Evolutionary conservation across 495 filamentous ascomycete genomes (phyloP).

Genomic region (Penicillium lividum): DNA sequence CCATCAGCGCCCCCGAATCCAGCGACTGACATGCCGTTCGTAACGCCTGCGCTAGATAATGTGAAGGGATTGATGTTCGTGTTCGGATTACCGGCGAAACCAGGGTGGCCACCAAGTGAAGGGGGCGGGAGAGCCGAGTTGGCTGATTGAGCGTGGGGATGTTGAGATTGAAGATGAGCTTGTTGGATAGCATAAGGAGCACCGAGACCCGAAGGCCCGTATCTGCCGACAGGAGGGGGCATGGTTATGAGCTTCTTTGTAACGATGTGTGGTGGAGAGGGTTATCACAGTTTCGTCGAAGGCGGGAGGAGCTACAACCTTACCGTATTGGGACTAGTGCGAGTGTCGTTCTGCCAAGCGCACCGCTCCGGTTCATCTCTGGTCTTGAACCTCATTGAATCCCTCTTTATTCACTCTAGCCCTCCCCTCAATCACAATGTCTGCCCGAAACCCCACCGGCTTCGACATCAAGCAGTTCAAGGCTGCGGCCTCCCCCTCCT

Average conservation of each 20-base stretch:
- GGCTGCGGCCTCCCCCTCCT: slow-evolving; percentile 61
- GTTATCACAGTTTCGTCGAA: slow-evolving; percentile 20
- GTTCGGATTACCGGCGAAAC: slow-evolving; percentile 62
- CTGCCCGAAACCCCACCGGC: slow-evolving; percentile 72
- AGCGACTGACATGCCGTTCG: slow-evolving; percentile 56
- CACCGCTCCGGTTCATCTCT: slow-evolving; percentile 29
- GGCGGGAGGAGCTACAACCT: slow-evolving; percentile 24
- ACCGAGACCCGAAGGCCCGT: slow-evolving; percentile 52
- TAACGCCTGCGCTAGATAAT: slow-evolving; percentile 49
- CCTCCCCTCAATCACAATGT: slow-evolving; percentile 39
- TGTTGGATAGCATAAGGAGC: slow-evolving; percentile 55
- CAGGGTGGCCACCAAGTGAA: slow-evolving; percentile 58
- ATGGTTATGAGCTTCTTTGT: slow-evolving; percentile 20
- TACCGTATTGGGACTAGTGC: slow-evolving; percentile 39
- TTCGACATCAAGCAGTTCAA: slow-evolving; percentile 77
- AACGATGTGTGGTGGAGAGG: not conserved
- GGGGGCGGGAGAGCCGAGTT: slow-evolving; percentile 60
- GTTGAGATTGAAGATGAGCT: slow-evolving; percentile 52
- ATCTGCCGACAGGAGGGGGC: slow-evolving; percentile 51
- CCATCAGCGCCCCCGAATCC: slow-evolving; percentile 61
- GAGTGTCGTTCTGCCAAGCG: slow-evolving; percentile 27
- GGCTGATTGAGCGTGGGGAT: slow-evolving; percentile 54
- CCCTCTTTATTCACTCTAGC: slow-evolving; percentile 17
- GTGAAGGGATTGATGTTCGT: slow-evolving; percentile 70
- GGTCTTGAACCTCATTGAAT: slow-evolving; percentile 13